Evolutionary conservation across 1,284 basidiomycete species (phyloP), one percentile per base, ranked within the genome.

Genomic region (Ustanciosporium gigantosporum): DNA sequence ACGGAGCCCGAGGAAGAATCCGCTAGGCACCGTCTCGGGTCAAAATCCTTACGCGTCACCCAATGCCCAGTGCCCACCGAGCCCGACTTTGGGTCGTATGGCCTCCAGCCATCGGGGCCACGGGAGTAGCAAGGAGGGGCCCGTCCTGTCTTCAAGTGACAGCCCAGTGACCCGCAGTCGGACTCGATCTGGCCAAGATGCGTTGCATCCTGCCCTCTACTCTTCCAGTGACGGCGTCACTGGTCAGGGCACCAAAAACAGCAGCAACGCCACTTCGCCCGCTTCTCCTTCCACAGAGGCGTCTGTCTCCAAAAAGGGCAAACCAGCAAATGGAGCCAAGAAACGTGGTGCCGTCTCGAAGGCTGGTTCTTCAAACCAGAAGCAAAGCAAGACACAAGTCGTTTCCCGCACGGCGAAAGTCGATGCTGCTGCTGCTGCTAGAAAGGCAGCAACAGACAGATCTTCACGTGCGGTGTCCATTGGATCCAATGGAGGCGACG

Each of bases 1-100:
- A 9, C 49, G 74, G 32, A 74, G 71, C 43, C 74, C 74, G 25
- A 55, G 74, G 17, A 77, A 77, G 57, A 66, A 65, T n/a, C 73
- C 74, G 27, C 52, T 46, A 21, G 74, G 74, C 8, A 73, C 70
- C 23, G 42, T 53, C 32, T 60, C 50, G 15, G 50, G 45, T 20
- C 42, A 60, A 25, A 77, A 77, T 43, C 74, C 74, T 3, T 77
- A 72, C 42, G 74, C 74, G 5, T 51, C 57, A 37, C 58, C 49
- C 16, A 39, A 22, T 3, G 19, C 36, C 4, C 47, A 50, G 31
- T 42, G 41, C 16, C 35, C 49, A 4, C 24, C 27, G 17, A 56
- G 60, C 17, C 53, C 52, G 16, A 25, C 31, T 23, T 35, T 62
- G 20, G 38, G 48, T 17, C 32, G 32, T 16, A 8, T 34, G 9